Evolutionary conservation across 1,284 basidiomycete species (phyloP).

Genomic region (Athelia psychrophila): DNA sequence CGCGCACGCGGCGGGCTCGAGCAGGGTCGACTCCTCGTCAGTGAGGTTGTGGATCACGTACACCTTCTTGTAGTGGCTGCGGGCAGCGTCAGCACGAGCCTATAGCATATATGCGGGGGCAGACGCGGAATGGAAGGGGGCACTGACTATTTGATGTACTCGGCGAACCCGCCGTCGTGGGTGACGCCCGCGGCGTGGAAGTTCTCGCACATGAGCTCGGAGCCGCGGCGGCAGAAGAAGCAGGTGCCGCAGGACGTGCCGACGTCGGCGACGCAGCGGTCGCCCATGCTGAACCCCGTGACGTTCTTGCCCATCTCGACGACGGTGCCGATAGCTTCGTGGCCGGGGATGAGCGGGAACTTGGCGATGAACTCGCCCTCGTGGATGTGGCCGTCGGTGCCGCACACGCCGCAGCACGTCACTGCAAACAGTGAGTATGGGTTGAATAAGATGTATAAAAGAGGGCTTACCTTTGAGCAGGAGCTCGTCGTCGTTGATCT

Average conservation of each 20-base stretch:
- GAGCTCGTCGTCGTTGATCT: conserved; percentile 54
- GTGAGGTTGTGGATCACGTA: conserved; percentile 83
- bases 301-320: conserved; percentile 69
- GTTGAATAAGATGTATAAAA: conserved; percentile 1
- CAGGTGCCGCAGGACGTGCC: conserved; percentile 53
- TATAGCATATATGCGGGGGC: neutral
- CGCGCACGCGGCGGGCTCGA: conserved; percentile 87
- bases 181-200: conserved; percentile 53
- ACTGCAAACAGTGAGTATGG: conserved; percentile 26
- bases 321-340: conserved; percentile 70
- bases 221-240: conserved; percentile 58
- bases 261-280: conserved; percentile 73
- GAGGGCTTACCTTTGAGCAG: conserved; percentile 50
- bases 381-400: conserved; percentile 73
- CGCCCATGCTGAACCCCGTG: conserved; percentile 61
- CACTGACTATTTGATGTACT: conserved; percentile 53
- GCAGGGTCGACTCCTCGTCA: conserved; percentile 86
- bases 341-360: conserved; percentile 75
- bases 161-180: conserved; percentile 55
- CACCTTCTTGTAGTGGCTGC: conserved; percentile 56
- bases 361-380: conserved; percentile 72
- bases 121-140: neutral
- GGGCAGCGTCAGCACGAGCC: neutral
- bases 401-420: conserved; percentile 59
- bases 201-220: conserved; percentile 54